Base-by-base conservation (phyloP, 2,329 filamentous ascomycete species). In the Diplodia mutila region DNA sequence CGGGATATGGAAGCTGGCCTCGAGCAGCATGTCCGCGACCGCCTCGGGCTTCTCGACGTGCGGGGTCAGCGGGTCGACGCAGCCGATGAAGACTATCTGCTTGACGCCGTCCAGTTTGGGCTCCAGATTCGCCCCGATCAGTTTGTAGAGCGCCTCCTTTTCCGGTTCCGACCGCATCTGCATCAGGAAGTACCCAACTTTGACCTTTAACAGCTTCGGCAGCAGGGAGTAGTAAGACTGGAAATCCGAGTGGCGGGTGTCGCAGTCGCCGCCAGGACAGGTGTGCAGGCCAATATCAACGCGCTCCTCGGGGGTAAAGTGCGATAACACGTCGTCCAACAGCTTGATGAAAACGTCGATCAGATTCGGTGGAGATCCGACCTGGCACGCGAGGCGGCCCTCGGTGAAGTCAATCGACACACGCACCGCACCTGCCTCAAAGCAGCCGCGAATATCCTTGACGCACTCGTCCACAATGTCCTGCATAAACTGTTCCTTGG, bases 341-440 rank as follows among this genome's bases (percentile, higher is more conserved):
- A 66, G 53, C 53, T 66, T 21, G 6, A 57, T 39, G 21, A 66
- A 66, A 9, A 66, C 53, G 64, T 66, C 64, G 25, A 66, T 66
- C 42, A 66, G 29, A 14, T 66, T 59, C 11, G 64, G 64, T 9
- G 64, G 64, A 18, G 64, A 66, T 5, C 64, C 64, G 9, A 49
- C 64, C 54, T 66, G 64, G 53, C 64, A 66, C 14, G 64, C 64
- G 52, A 66, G 54, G 4, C 64, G 64, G 11, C 64, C 64, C 54
- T 66, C 64, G 53, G 64, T 66, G 42, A 66, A 66, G 54, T 66
- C 64, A n/a, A 66, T 66, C 12, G 64, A 66, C 11, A 66, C 64
- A 6, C 64, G 64, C 4, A 66, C 64, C n/a, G 64, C 64, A 16
- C 64, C 64, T 53, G 52, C 53, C 21, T 55, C 53, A 42, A 66